Base-by-base conservation (phyloP, 768 basidiomycete species). In the Dendrothele bispora region DNA sequence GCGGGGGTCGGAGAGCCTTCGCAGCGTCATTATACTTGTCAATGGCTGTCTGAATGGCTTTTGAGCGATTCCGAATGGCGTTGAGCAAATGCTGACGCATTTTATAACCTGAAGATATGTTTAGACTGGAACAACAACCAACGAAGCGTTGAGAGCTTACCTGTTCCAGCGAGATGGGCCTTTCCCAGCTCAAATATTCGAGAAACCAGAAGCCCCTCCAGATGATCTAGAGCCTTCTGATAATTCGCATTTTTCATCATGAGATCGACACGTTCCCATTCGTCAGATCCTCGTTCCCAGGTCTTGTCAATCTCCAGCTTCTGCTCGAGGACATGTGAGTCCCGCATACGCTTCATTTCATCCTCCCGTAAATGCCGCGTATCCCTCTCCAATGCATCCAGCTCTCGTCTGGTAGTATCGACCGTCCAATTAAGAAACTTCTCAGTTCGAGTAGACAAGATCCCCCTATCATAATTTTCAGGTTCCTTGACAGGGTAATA, bases 81-180 rank as follows among this genome's bases (percentile, higher is more conserved):
- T 52, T 58, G 11, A 51, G 48, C 27, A 66, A 61, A 41, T 64
- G 60, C 22, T 55, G 61, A 2, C 56, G 35, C 3, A 66, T 42
- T 17, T 60, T 61, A 51, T 66, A 68, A 6, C 64, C 66, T 65
- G n/a, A 7, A 38, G 36, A 38, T 7, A 38, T 38, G 36, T 38
- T 17, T 14, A 25, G 6, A 39, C 21, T 12, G 26, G 5, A n/a
- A 5, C 22, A 22, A 14, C 6, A 24, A 39, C n/a, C 5, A 25
- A 20, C 20, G 5, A 14, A 20, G 7, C 5, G 26, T 20, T 14
- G 20, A 5, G 26, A 7, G 20, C 39, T 14, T 24, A 24, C 39
- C 39, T 14, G 39, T 39, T 7, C 39, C 39, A 14, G 39, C 5
- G 18, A 39, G 22, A 24, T 39, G 22, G 7, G 20, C 21, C 26